Evolutionary conservation across 164 flowering plant genomes (phyloP).

Genomic region (Magnolia changhungtana): DNA sequence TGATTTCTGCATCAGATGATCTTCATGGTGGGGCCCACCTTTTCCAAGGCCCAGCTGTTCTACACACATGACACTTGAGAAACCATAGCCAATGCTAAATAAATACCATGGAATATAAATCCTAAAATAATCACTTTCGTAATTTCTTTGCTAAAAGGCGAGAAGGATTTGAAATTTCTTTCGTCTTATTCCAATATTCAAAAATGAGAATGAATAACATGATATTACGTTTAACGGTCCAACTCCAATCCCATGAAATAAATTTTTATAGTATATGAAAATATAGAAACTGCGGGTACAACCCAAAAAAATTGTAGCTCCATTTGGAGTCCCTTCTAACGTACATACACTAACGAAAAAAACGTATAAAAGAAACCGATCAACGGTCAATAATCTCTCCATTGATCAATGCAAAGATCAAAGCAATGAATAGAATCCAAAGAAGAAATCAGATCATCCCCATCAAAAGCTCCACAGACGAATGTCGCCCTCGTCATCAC

Average conservation of each 20-base stretch:
- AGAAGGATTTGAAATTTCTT: neutral
- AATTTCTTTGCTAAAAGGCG: too few species aligned
- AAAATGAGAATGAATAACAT: neutral
- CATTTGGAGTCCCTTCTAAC: neutral
- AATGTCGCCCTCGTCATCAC: constrained; percentile 28
- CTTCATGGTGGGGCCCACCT: too few species aligned
- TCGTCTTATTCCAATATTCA: neutral
- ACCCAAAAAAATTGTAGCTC: neutral
- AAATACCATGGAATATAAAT: too few species aligned
- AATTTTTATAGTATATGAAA: neutral
- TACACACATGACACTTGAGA: too few species aligned
- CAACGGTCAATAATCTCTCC: constrained; percentile 18
- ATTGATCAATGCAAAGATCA: neutral
- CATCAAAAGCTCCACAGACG: constrained; percentile 35
- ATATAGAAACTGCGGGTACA: neutral
- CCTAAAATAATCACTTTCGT: too few species aligned
- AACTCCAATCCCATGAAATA: neutral
- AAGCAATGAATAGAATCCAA: constrained; percentile 3
- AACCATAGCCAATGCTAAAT: too few species aligned
- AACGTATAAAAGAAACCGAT: neutral
- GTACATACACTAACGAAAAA: neutral
- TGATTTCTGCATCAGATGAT: too few species aligned
- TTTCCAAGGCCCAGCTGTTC: too few species aligned
- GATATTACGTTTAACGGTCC: neutral
- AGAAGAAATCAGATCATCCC: neutral